phyloP scores from a whole-genome alignment of 768 basidiomycete species.

The Suillus sp. region DNA sequence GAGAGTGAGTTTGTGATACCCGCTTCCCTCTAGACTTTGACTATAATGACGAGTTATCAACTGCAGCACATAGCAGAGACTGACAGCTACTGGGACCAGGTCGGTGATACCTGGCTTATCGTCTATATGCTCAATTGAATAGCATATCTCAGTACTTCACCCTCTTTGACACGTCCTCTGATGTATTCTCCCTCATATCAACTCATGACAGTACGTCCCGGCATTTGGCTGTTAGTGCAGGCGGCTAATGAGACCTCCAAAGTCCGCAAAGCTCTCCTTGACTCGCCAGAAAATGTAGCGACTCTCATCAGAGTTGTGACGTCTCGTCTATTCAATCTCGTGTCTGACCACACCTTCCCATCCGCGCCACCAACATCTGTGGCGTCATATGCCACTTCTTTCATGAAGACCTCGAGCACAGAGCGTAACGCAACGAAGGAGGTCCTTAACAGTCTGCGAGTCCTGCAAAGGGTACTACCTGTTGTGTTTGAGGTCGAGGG shows the following conservation, averaged over 20 bases:
- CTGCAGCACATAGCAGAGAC: slow-evolving; percentile 68
- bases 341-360: slow-evolving; percentile 83
- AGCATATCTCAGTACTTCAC: slow-evolving; percentile 61
- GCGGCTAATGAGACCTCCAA: slow-evolving; percentile 16
- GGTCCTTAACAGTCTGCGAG: slow-evolving; percentile 88
- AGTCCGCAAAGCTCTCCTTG: slow-evolving; percentile 83
- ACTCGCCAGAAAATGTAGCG: slow-evolving; percentile 85
- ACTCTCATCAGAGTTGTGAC: slow-evolving; percentile 77
- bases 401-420: slow-evolving; percentile 59
- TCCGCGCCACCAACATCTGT: slow-evolving; percentile 53
- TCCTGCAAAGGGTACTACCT: slow-evolving; percentile 86
- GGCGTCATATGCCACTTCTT: slow-evolving; percentile 65
- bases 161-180: slow-evolving; percentile 87
- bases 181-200: slow-evolving; percentile 88
- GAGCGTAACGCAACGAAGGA: slow-evolving; percentile 80
- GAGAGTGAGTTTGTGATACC: slow-evolving; percentile 53
- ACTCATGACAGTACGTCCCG: slow-evolving; percentile 74
- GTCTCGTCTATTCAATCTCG: slow-evolving; percentile 68
- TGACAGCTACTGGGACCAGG: slow-evolving; percentile 92
- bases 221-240: slow-evolving; percentile 8
- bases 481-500: slow-evolving; percentile 84
- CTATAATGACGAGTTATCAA: slow-evolving; percentile 12
- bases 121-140: slow-evolving; percentile 6
- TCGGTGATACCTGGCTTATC: slow-evolving; percentile 34
- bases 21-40: slow-evolving; percentile 3